Evolutionary conservation across 768 basidiomycete species (phyloP), one percentile per base, ranked within the genome.

Genomic region (Tricholoma furcatifolium): DNA sequence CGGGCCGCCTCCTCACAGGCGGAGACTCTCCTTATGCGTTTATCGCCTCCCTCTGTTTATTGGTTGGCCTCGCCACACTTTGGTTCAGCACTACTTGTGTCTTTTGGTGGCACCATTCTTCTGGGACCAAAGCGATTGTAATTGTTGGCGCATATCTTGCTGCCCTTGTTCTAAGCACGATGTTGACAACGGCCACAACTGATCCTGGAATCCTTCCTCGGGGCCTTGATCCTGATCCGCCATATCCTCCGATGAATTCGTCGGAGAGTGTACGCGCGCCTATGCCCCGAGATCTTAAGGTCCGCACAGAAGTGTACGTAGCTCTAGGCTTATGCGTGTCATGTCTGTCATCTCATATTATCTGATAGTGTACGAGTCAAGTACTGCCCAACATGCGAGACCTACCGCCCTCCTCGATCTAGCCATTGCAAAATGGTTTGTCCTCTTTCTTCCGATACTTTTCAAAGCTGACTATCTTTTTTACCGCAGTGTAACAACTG

Each of bases 401-500:
- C 83, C 2, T 99, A 98, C 65, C 84, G 96, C 17, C 93, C 96
- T 6, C 96, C 96, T 4, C 76, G 96, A 57, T 89, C 93, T 17
- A 96, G 91, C 63, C 96, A 99, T 69, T 99, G 96, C 67, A 92
- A 94, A 67, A 82, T 97, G 83, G 93, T 92, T 60, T 63, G 9
- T 11, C 34, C n/a, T 11, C 27, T 7, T 47, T 17, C n/a, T 23
- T 48, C 44, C 38, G 44, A 11, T 12, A 38, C 24, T 31, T 55
- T 51, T 38, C 30, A 40, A 43, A 55, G 31, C 50, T 31, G 32
- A 32, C 23, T 47, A 2, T 9, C 20, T 39, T 4, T 46, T 35
- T 1, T 2, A 1, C 24, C 32, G 6, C 59, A 95, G 89, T 99
- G 96, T 65, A 93, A 97, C 61, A 98, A 98, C 65, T 99, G 96